Conservation (phyloP, 2,329 filamentous ascomycete species). For the Ophiocordyceps camponoti-floridani region DNA sequence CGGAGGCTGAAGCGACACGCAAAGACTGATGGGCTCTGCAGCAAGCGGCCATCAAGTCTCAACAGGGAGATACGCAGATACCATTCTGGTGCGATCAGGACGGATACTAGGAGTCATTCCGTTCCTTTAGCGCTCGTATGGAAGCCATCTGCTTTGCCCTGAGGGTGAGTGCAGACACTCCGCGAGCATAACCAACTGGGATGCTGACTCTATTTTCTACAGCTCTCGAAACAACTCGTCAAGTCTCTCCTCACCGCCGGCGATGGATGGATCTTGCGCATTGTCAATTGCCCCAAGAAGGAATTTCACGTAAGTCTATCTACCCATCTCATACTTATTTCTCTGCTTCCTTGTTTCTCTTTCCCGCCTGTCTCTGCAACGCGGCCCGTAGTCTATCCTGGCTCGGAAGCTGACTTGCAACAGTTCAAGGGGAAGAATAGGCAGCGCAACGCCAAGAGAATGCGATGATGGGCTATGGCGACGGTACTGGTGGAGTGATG, state of each 20-base stretch:
- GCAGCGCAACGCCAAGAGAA: background rate
- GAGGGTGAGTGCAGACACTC: constrained; percentile 2
- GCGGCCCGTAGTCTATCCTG: no score
- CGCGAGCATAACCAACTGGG: background rate
- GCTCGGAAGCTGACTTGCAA: background rate
- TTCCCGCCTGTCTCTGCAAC: no score
- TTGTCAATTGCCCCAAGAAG: constrained; percentile 9
- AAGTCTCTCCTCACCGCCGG: constrained; percentile 10
- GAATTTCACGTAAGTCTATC: constrained; percentile 6
- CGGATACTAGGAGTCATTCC: constrained; percentile 12
- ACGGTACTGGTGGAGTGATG: background rate
- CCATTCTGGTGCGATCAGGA: constrained; percentile 10
- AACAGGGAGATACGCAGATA: constrained; percentile 9
- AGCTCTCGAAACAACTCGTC: constrained; percentile 11
- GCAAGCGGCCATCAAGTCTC: constrained; percentile 8
- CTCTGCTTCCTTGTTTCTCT: background rate
- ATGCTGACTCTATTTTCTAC: background rate
- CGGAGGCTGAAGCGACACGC: background rate
- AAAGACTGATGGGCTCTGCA: background rate
- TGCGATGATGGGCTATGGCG: background rate
- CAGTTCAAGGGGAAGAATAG: constrained; percentile 2
- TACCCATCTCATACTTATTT: background rate
- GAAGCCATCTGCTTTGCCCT: constrained; percentile 9
- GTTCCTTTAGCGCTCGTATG: constrained; percentile 7
- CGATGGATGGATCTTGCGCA: constrained; percentile 8